A percentile compares a stretch with the other conserved stretches of the same genome.
Conservation (phyloP, 225 moss, liverwort and hornwort genomes). For the Bryum argenteum region DNA sequence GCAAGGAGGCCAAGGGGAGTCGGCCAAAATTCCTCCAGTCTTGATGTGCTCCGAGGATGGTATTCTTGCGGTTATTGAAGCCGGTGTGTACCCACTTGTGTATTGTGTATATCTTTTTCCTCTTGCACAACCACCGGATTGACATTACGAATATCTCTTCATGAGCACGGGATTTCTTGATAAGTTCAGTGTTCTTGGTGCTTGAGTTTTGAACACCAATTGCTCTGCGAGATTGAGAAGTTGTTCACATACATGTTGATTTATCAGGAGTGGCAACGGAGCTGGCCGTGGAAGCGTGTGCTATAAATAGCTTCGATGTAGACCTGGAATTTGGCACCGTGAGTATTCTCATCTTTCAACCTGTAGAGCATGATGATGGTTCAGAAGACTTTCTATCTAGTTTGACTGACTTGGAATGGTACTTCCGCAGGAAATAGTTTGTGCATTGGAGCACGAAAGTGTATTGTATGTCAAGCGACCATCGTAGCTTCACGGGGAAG, state of each 20-base stretch:
- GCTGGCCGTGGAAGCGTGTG: conserved; percentile 58
- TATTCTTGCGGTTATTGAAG: conserved; percentile 76
- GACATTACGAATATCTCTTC: conserved; percentile 1
- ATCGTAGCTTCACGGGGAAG: conserved; percentile 33
- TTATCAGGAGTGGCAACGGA: conserved; percentile 54
- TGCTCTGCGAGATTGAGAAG: no score
- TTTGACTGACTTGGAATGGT: conserved; percentile 7
- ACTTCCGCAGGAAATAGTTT: conserved; percentile 76
- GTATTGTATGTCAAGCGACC: conserved; percentile 73
- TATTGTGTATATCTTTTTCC: neutral
- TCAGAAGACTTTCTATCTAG: neutral
- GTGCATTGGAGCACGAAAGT: conserved; percentile 85
- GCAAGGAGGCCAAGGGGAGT: conserved; percentile 71
- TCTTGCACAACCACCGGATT: conserved; percentile 3
- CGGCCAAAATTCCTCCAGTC: conserved; percentile 80
- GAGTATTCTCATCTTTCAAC: conserved; percentile 30
- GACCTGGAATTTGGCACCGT: conserved; percentile 65
- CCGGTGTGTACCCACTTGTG: conserved; percentile 54
- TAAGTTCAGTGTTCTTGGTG: neutral
- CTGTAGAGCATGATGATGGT: conserved; percentile 9
- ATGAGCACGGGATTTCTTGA: conserved; percentile 12
- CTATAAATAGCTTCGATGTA: conserved; percentile 68
- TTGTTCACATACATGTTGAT: neutral
- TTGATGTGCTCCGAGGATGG: conserved; percentile 98
- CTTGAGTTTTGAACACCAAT: no score